Base-by-base conservation (phyloP, 306 rosid species). In the Quercus cerris region DNA sequence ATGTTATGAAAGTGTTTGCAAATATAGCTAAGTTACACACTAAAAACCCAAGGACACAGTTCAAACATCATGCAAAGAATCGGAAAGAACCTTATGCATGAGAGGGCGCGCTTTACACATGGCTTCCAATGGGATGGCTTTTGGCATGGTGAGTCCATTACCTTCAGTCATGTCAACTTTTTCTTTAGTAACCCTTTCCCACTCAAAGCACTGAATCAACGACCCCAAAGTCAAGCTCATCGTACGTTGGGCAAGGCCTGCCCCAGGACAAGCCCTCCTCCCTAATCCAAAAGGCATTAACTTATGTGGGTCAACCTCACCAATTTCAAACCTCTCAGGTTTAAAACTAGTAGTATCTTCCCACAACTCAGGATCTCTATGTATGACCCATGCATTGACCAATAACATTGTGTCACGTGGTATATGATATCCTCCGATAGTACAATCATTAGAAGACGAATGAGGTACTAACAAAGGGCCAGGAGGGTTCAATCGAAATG, bases 351-450 rank as follows among this genome's bases (percentile, higher is more conserved):
- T 46, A 9, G 86, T 75, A 4, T 82, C 78, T 1, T 76, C 85
- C 86, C 89, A 86, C 5, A 69, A 9, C 6, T 5, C 41, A 2
- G 85, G 89, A 14, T 86, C 86, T 71, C 89, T 80, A 6, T 83
- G 89, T 30, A 86, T 33, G n/a, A 80, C 86, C 86, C 89, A 86
- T 14, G 81, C 86, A 20, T 86, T 86, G 33, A 80, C 75, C 56
- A 83, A 28, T 8, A 86, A 4, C 0, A 86, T 86, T 0, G 67
- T 61, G 33, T 61, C 27, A 4, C 18, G 13, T 13, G 67, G 67
- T 25, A 61, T 27, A 23, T 61, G 33, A 12, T 61, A 61, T 61
- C 67, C 67, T 61, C 17, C 67, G 1, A 61, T 61, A 6, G 67
- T 61, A 23, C 67, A 61, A 18, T 22, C 33, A 22, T 23, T 0